phyloP scores from a whole-genome alignment of 139 green algal species.

The Chlorella sp. region DNA sequence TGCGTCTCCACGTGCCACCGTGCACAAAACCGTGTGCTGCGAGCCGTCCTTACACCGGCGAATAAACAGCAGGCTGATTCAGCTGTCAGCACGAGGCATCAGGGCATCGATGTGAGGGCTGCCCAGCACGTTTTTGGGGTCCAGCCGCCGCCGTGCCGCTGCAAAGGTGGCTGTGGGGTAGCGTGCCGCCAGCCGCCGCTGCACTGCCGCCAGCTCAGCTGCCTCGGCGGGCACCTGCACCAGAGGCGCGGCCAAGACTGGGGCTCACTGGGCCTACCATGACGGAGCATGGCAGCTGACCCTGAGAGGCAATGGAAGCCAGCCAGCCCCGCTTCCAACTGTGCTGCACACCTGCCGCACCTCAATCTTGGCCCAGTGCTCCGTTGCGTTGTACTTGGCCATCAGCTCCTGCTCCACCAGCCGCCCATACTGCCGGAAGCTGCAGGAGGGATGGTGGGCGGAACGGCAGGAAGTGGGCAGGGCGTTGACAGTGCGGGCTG shows the following conservation, averaged over 20 bases:
- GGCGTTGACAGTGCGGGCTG: background rate
- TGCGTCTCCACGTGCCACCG: too few relatives aligned
- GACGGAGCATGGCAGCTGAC: too few relatives aligned
- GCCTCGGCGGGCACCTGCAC: constrained; percentile 16
- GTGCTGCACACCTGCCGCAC: constrained; percentile 13
- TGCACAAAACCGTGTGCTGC: too few relatives aligned
- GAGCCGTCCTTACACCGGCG: too few relatives aligned
- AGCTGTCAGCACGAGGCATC: constrained; percentile 44
- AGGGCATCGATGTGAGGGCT: constrained; percentile 82
- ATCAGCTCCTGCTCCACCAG: constrained; percentile 78
- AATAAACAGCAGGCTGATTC: too few relatives aligned
- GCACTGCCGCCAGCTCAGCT: constrained; percentile 37
- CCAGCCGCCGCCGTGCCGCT: constrained; percentile 65
- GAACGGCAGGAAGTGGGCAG: background rate
- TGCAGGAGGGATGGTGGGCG: constrained; percentile 24
- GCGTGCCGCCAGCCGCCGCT: constrained; percentile 46
- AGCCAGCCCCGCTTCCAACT: too few relatives aligned
- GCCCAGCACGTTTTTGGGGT: constrained; percentile 89
- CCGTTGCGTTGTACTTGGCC: constrained; percentile 77
- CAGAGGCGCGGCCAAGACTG: too few relatives aligned
- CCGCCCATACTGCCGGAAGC: constrained; percentile 83
- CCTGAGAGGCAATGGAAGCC: too few relatives aligned
- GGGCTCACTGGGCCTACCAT: too few relatives aligned
- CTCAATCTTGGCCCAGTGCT: constrained; percentile 99
- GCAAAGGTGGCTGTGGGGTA: constrained; percentile 72